Base-by-base conservation (phyloP, 495 filamentous ascomycete species). In the Hypoxylon trugodes region DNA sequence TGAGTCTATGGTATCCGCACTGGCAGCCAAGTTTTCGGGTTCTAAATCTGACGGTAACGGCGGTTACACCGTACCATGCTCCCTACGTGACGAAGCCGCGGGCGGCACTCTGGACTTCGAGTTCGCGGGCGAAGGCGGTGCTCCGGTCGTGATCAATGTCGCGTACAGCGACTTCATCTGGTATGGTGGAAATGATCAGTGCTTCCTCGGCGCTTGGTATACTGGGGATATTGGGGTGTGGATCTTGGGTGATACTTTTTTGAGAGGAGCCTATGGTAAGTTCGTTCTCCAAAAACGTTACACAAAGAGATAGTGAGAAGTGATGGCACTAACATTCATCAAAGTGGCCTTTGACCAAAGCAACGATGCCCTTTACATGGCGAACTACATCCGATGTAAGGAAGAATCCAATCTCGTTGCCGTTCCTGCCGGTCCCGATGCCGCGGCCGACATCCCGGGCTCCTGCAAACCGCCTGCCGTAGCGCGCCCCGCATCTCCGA, bases 221-320 rank as follows among this genome's bases (percentile, higher is more conserved):
- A 81, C 6, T 58, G 10, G 30, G 10, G 37, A 66, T 28, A 24
- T 68, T 1, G 67, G 67, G 0, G 48, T 62, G 15, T 72, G 77
- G 46, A 83, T 91, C 12, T 73, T 93, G 33, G 90, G 90, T 9
- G 90, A 92, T 69, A 90, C 89, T 0, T 92, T 92, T 75, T 72
- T 93, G 15, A 82, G 90, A 67, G 87, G 82, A 43, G 88, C 88
- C 1, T 92, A 91, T 50, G 66, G 68, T 72, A 16, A 61, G 70
- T 66, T 43, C n/a, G n/a, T n/a, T n/a, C n/a, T n/a, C n/a, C n/a
- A 22, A 3, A 12, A 46, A 16, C 4, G 12, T 22, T 32, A 1
- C 8, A 24, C 9, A 18, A 3, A 1, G 12, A 36, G 43, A 32
- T 35, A 48, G 33, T n/a, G n/a, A n/a, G n/a, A n/a, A n/a, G n/a